A percentile compares a stretch with the other conserved stretches of the same genome.
Conservation (phyloP, 495 filamentous ascomycete genomes). For the Talaromyces wortmannii region DNA sequence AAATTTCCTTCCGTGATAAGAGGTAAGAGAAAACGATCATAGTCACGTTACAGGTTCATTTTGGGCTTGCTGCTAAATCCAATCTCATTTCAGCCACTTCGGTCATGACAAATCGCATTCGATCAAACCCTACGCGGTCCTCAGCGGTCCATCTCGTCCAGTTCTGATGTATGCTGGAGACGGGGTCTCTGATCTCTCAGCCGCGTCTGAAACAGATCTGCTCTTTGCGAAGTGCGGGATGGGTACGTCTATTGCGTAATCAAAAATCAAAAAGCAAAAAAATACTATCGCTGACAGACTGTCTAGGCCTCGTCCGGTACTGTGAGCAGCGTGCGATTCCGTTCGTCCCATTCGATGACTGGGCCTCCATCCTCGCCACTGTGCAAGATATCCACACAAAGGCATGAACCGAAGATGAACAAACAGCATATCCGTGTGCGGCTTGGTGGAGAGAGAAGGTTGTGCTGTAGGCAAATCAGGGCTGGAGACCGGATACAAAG, state of each 20-base stretch:
- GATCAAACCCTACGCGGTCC: conserved; percentile 57
- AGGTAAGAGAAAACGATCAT: conserved; percentile 14
- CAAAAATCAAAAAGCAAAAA: neutral
- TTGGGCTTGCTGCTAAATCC: neutral
- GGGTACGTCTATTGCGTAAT: conserved; percentile 11
- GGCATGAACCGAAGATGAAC: neutral
- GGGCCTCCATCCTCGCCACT: conserved; percentile 53
- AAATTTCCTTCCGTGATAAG: conserved; percentile 67
- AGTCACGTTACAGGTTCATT: neutral
- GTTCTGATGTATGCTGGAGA: conserved; percentile 72
- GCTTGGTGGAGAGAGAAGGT: neutral
- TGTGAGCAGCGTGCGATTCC: conserved; percentile 61
- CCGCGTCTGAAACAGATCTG: conserved; percentile 68
- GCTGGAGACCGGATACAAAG: neutral
- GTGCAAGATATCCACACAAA: conserved; percentile 46
- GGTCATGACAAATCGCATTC: conserved; percentile 76
- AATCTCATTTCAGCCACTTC: conserved; percentile 34
- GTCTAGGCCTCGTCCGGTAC: conserved; percentile 52
- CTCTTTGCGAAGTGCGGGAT: conserved; percentile 70
- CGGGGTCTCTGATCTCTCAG: conserved; percentile 70
- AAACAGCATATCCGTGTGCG: neutral
- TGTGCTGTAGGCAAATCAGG: neutral
- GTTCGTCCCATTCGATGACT: conserved; percentile 64
- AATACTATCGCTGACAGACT: neutral
- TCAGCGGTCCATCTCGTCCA: conserved; percentile 54